Conservation (phyloP, 768 basidiomycete genomes). For the Boletus eberwhitei region DNA sequence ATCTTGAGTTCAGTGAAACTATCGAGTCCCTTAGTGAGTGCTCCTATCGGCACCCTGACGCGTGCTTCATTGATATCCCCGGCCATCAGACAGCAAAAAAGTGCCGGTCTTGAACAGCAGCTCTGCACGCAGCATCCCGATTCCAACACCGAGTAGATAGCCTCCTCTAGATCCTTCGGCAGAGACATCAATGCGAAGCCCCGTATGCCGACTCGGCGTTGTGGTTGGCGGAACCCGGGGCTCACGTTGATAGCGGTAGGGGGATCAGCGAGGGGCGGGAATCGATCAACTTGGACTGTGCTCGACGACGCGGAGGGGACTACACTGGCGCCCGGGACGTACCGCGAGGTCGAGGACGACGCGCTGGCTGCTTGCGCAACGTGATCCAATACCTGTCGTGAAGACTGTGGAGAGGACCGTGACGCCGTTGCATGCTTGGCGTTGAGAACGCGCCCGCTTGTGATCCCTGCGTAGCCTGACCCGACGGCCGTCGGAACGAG, state of each 20-base stretch:
- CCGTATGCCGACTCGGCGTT: too few species aligned
- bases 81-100: too few species aligned
- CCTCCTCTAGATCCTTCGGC: too few species aligned
- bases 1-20: too few species aligned
- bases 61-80: too few species aligned
- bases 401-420: constrained; percentile 52
- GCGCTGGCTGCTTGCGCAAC: constrained; percentile 76
- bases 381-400: constrained; percentile 78
- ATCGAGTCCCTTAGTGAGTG: too few species aligned
- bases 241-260: neutral
- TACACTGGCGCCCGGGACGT: constrained; percentile 10
- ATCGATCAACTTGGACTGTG: constrained; percentile 19
- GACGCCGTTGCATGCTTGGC: constrained; percentile 73
- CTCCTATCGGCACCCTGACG: too few species aligned
- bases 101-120: too few species aligned
- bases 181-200: too few species aligned
- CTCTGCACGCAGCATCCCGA: too few species aligned
- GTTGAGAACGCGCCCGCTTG: constrained; percentile 79
- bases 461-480: constrained; percentile 72
- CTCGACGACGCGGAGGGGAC: constrained; percentile 29
- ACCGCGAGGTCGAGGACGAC: constrained; percentile 37
- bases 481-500: constrained; percentile 57
- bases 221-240: constrained; percentile 38
- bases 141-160: too few species aligned
- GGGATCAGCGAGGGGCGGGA: constrained; percentile 28